Evolutionary conservation across 768 basidiomycete species (phyloP), one percentile per base, ranked within the genome.

Genomic region (Tricholoma terreum): DNA sequence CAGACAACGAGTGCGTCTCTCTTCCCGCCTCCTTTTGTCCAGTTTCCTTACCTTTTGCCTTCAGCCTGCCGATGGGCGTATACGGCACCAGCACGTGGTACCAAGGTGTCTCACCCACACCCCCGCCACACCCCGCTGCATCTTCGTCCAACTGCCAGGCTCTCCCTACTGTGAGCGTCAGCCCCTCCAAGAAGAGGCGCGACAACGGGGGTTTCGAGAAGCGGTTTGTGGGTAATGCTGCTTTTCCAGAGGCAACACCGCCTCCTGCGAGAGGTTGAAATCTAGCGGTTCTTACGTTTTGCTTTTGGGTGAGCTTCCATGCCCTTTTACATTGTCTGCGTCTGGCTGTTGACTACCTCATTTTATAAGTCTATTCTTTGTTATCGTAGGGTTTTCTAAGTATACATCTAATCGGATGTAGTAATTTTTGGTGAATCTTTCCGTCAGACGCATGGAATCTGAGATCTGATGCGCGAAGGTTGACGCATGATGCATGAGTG

Each of bases 51-150:
- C 27, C 21, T 11, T 33, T 27, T 31, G 60, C 40, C 45, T 48
- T 21, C 40, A 79, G 77, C 53, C 66, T 69, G 60, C 84, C 86
- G 0, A 87, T 87, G 85, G 87, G 87, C 46, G 82, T 89, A 15
- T 87, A 89, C 62, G 86, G 85, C 56, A 79, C 81, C 8, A 89
- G 85, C 59, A 89, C 86, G 4, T 89, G 82, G 80, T 70, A 68
- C 69, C 90, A 92, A 69, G 86, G 86, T 17, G 69, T 77, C 45
- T 74, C 72, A 0, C 75, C 77, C 1, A 89, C 85, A 1, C 87
- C 89, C 6, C 11, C 76, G 8, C 71, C 85, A 6, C 84, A 87
- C 64, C 79, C 83, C 6, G 78, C 74, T 8, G 86, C 85, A 19
- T 62, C 81, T 4, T 86, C 87, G 1, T 90, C 86, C 9, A 76